These are phyloP conservation scores for Entamoeba histolytica DNA, from an alignment of 208 protist species.

Conservation along the genomic window DNA sequence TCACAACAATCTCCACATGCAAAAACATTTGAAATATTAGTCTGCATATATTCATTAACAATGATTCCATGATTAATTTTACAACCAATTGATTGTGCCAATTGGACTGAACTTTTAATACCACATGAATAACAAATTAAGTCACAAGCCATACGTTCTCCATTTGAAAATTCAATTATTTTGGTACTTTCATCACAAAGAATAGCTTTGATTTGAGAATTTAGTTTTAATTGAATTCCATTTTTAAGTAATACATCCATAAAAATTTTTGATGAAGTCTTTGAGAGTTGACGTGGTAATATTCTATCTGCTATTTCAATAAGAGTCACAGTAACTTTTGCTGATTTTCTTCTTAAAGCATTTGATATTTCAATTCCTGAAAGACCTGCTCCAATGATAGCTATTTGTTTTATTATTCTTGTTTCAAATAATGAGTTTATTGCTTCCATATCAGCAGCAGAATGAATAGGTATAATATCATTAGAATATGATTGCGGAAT, in stretches of 20 bases:
- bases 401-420: not conserved
- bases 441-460: not conserved
- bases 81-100: not conserved
- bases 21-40: not conserved
- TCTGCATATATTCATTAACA: not conserved
- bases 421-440: not conserved
- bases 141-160: not conserved
- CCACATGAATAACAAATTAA: not conserved
- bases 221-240: not conserved
- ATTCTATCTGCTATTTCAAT: not conserved
- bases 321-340: not conserved
- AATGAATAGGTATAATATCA: not conserved
- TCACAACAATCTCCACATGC: not conserved
- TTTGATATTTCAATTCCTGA: not conserved
- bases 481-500: not conserved
- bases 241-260: not conserved
- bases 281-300: not conserved
- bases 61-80: not conserved
- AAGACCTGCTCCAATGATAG: not conserved
- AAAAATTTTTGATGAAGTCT: not conserved
- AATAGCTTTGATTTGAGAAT: not conserved
- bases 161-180: not conserved
- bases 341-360: not conserved
- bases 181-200: not conserved
- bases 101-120: not conserved